phyloP scores from a whole-genome alignment of 2,329 filamentous ascomycete species.

The Ampelomyces quisqualis region DNA sequence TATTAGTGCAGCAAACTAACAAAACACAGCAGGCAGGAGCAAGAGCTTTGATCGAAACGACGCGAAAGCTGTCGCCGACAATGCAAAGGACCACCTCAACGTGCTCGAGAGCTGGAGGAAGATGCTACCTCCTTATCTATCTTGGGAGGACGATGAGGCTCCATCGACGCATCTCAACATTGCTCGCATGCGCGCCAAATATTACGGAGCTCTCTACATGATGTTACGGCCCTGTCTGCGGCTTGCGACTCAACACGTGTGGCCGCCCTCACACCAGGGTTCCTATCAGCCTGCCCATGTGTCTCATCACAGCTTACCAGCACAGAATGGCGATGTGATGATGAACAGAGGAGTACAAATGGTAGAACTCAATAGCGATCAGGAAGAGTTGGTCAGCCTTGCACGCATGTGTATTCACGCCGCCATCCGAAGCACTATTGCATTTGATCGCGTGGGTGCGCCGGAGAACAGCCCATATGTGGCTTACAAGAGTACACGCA shows the following conservation, averaged over 20 bases:
- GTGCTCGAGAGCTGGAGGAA: constrained; percentile 57
- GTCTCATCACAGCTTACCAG: constrained; percentile 54
- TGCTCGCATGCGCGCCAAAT: constrained; percentile 86
- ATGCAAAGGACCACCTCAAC: constrained; percentile 38
- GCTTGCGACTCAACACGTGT: constrained; percentile 53
- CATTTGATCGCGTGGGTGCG: constrained; percentile 66
- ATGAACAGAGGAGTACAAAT: constrained; percentile 27
- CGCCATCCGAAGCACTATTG: constrained; percentile 79
- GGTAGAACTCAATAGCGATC: constrained; percentile 29
- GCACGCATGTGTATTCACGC: constrained; percentile 50
- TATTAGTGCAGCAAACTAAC: constrained; percentile 26
- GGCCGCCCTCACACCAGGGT: constrained; percentile 31
- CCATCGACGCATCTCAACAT: constrained; percentile 75
- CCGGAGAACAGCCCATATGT: constrained; percentile 24
- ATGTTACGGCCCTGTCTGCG: constrained; percentile 78
- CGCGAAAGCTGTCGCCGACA: constrained; percentile 32
- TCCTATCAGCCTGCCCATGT: constrained; percentile 17
- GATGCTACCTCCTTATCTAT: constrained; percentile 55
- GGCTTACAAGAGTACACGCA: constrained; percentile 58
- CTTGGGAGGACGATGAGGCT: constrained; percentile 66
- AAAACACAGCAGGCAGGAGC: constrained; percentile 30
- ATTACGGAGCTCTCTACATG: constrained; percentile 88
- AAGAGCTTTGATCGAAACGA: constrained; percentile 38
- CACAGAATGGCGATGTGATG: constrained; percentile 35
- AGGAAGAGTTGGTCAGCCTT: constrained; percentile 28